A percentile compares a stretch with the other conserved stretches of the same genome.
Evolutionary conservation across 1,139 yeast species (phyloP).

Genomic region (Yamadazyma sp.): DNA sequence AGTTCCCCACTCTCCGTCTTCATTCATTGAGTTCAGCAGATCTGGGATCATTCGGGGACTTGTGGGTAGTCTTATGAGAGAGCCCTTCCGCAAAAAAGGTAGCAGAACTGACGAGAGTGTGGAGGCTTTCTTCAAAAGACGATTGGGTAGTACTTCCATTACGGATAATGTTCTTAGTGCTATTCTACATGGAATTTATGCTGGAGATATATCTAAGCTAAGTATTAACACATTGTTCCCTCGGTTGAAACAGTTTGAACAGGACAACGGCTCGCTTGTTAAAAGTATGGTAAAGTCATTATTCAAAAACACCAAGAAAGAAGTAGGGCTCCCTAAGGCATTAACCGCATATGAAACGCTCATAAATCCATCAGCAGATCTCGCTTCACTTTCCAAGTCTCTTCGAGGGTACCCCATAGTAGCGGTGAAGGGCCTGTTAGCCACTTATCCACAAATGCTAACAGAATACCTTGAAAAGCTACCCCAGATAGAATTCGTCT

Average conservation of each 20-base stretch:
- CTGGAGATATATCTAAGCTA: constrained; percentile 71
- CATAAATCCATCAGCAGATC: constrained; percentile 29
- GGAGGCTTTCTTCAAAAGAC: constrained; percentile 60
- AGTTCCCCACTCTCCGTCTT: constrained; percentile 48
- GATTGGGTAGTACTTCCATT: constrained; percentile 60
- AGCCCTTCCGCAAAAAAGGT: constrained; percentile 36
- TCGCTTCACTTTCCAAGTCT: constrained; percentile 31
- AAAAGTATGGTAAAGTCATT: constrained; percentile 27
- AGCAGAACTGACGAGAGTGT: constrained; percentile 64
- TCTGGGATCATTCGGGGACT: constrained; percentile 39
- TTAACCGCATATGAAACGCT: constrained; percentile 30
- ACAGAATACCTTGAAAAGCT: constrained; percentile 31
- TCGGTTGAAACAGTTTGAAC: constrained; percentile 53
- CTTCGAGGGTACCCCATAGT: constrained; percentile 54
- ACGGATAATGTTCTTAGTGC: constrained; percentile 77
- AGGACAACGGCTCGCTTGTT: constrained; percentile 58
- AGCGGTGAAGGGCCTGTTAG: constrained; percentile 53
- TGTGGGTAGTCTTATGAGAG: constrained; percentile 35
- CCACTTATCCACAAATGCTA: constrained; percentile 47
- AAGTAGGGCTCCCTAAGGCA: constrained; percentile 15
- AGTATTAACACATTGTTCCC: constrained; percentile 65
- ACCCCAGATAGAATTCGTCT: constrained; percentile 42
- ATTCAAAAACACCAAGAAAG: constrained; percentile 8
- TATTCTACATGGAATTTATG: constrained; percentile 84
- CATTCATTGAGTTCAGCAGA: constrained; percentile 40